phyloP scores from a whole-genome alignment of 352 stramenopile genomes.

The Phytophthora tentaculata region DNA sequence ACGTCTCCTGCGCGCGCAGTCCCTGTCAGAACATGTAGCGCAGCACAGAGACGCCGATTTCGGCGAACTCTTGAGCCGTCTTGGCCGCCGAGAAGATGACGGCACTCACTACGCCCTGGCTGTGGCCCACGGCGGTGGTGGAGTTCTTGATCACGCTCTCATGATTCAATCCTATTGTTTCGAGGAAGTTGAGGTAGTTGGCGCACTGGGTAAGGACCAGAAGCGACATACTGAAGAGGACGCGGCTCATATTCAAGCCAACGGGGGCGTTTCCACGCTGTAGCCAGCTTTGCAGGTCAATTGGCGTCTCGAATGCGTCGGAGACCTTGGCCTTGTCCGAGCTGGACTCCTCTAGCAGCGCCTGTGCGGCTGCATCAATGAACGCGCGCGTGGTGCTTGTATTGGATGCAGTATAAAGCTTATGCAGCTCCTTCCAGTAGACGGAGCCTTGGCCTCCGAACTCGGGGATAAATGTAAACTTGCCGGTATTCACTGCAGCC shows the following conservation, averaged over 20 bases:
- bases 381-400: slow-evolving; percentile 41
- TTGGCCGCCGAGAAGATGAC: slow-evolving; percentile 68
- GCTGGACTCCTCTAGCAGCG: slow-evolving; percentile 58
- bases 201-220: slow-evolving; percentile 76
- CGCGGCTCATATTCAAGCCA: slow-evolving; percentile 34
- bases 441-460: slow-evolving; percentile 75
- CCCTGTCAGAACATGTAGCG: slow-evolving; percentile 89
- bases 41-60: slow-evolving; percentile 53
- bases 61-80: slow-evolving; percentile 60
- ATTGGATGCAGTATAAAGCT: slow-evolving; percentile 50
- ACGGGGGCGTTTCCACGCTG: slow-evolving; percentile 29
- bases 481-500: slow-evolving; percentile 7
- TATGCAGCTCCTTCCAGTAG: slow-evolving; percentile 71
- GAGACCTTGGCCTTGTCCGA: slow-evolving; percentile 47
- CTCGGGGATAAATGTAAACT: slow-evolving; percentile 51
- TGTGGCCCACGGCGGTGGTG: slow-evolving; percentile 65
- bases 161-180: slow-evolving; percentile 55
- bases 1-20: slow-evolving; percentile 71
- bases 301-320: slow-evolving; percentile 48
- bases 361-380: slow-evolving; percentile 52
- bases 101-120: slow-evolving; percentile 80
- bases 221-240: slow-evolving; percentile 82
- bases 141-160: slow-evolving; percentile 60
- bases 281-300: slow-evolving; percentile 70
- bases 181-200: slow-evolving; percentile 80